Percentiles rank a stretch among this genome's conserved stretches.
phyloP scores from a whole-genome alignment of 1,284 basidiomycete genomes.

The Neonothopanus nambi region DNA sequence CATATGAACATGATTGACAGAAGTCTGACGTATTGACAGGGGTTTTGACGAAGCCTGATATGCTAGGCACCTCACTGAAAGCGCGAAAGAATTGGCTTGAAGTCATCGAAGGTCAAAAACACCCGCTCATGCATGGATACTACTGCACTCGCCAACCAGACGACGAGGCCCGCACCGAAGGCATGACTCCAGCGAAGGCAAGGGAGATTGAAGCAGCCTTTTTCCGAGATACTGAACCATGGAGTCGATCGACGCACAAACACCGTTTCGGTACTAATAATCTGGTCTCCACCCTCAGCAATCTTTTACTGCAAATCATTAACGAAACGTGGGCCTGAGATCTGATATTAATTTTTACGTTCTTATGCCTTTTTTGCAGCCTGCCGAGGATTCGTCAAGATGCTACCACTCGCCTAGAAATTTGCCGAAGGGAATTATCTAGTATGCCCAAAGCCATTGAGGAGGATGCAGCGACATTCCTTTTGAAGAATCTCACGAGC shows the following conservation, averaged over 20 bases:
- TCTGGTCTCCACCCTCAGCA: constrained; percentile 23
- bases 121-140: constrained; percentile 48
- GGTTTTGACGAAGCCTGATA: constrained; percentile 63
- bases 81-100: constrained; percentile 46
- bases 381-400: constrained; percentile 9
- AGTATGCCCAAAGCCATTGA: constrained; percentile 15
- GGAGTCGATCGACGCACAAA: constrained; percentile 39
- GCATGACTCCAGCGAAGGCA: constrained; percentile 45
- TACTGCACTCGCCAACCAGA: constrained; percentile 56
- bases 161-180: constrained; percentile 37
- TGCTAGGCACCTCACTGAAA: constrained; percentile 38
- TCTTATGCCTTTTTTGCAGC: neutral
- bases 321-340: neutral
- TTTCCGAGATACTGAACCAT: constrained; percentile 44
- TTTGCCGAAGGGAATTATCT: neutral
- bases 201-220: constrained; percentile 51
- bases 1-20: neutral
- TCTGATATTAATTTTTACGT: too few relatives aligned
- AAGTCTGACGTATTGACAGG: constrained; percentile 33
- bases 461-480: constrained; percentile 32
- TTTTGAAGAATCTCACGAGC: constrained; percentile 31
- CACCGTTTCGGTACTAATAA: constrained; percentile 39
- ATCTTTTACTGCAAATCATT: constrained; percentile 7
- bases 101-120: constrained; percentile 42
- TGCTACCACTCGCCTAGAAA: neutral